Conservation (phyloP, 768 basidiomycete species). For the Suillus lakei region DNA sequence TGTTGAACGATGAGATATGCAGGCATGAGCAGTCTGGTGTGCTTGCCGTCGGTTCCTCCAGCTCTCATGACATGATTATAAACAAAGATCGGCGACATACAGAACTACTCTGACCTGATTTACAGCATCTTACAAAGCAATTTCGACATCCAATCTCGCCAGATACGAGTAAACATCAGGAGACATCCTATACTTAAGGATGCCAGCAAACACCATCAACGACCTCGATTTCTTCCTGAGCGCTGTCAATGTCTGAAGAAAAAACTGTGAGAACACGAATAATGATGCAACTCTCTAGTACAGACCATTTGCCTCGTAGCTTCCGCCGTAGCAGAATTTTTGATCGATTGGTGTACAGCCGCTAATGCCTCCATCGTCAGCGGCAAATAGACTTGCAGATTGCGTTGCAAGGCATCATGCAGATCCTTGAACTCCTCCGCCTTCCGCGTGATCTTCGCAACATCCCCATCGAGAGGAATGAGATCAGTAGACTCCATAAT, state of each 20-base stretch:
- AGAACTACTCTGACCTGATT: not conserved
- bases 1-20: too few relatives aligned
- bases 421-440: constrained; percentile 90
- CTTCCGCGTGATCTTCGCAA: constrained; percentile 80
- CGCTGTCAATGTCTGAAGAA: constrained; percentile 59
- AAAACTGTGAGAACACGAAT: constrained; percentile 23
- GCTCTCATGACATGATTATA: not conserved
- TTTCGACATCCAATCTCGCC: constrained; percentile 84
- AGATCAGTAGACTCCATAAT: constrained; percentile 87
- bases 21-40: not conserved
- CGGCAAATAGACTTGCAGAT: constrained; percentile 85
- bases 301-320: constrained; percentile 77
- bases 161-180: constrained; percentile 90
- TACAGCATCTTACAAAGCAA: constrained; percentile 55
- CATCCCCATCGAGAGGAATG: constrained; percentile 85
- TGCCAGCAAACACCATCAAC: constrained; percentile 87
- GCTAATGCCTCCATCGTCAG: constrained; percentile 93
- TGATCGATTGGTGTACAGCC: constrained; percentile 77
- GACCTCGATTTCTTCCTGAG: constrained; percentile 83
- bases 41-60: not conserved
- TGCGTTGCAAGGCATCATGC: constrained; percentile 86
- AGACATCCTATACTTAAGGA: constrained; percentile 88
- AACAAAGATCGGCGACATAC: not conserved
- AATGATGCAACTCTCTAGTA: constrained; percentile 21
- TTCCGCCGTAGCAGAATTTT: constrained; percentile 73